These are phyloP conservation scores for Saccharomycopsis sp. DNA, from an alignment of 805 yeast genomes.

Conservation along the genomic window DNA sequence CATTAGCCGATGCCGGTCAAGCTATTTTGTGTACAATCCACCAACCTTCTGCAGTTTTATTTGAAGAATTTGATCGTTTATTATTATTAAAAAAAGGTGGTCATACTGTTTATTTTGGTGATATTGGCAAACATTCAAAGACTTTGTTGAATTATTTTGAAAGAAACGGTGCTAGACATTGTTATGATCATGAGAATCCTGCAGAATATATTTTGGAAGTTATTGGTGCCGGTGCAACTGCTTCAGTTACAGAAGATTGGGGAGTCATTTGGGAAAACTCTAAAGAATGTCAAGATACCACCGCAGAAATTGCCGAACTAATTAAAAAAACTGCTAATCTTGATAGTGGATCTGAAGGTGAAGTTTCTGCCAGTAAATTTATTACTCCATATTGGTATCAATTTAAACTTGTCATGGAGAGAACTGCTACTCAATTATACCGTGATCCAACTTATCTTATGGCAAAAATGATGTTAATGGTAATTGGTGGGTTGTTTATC, in stretches of 20 bases:
- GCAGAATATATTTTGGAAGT: conserved; percentile 70
- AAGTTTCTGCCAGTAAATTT: conserved; percentile 27
- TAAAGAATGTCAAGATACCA: conserved; percentile 28
- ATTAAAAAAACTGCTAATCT: conserved; percentile 10
- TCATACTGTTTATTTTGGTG: conserved; percentile 54
- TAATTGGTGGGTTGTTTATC: conserved; percentile 51
- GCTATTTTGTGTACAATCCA: conserved; percentile 50
- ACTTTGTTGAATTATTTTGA: conserved; percentile 57
- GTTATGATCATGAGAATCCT: conserved; percentile 52
- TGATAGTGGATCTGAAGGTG: conserved; percentile 23
- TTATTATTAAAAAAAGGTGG: conserved; percentile 46
- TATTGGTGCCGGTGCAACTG: conserved; percentile 79
- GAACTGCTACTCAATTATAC: conserved; percentile 43
- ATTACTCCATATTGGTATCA: conserved; percentile 46
- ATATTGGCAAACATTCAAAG: conserved; percentile 48
- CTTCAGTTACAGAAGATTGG: conserved; percentile 50
- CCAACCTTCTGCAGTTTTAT: conserved; percentile 46
- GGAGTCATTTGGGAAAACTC: conserved; percentile 49
- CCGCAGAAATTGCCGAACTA: conserved; percentile 29
- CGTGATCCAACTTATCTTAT: conserved; percentile 57
- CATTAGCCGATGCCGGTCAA: conserved; percentile 42
- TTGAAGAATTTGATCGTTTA: conserved; percentile 41
- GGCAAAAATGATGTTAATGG: conserved; percentile 48
- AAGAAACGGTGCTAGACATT: conserved; percentile 56
- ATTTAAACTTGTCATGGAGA: conserved; percentile 32